Evolutionary conservation across 2,329 filamentous ascomycete species (phyloP).

Genomic region (Thielaviopsis euricoi): DNA sequence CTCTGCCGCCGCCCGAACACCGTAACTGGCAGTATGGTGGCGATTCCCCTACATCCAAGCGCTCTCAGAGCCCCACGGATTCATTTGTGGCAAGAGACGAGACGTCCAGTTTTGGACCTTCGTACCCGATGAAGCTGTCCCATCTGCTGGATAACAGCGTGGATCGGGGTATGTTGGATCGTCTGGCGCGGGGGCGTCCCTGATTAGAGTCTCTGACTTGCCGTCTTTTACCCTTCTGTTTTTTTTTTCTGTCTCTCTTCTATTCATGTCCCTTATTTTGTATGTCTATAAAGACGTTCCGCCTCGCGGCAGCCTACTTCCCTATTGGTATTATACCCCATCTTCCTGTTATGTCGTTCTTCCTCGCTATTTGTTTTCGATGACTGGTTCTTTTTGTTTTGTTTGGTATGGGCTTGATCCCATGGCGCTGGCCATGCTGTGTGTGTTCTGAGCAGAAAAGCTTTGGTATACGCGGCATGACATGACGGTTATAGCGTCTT

Average conservation of each 20-base stretch:
- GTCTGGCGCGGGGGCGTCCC: neutral
- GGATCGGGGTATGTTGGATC: conserved; percentile 9
- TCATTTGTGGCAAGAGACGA: neutral
- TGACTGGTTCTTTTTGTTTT: neutral
- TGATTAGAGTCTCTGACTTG: neutral
- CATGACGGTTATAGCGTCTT: too few relatives aligned
- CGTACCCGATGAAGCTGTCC: neutral
- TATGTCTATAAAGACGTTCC: neutral
- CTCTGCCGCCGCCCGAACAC: too few relatives aligned
- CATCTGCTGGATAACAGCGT: conserved; percentile 1
- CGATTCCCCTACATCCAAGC: too few relatives aligned
- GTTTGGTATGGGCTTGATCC: too few relatives aligned
- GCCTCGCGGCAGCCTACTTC: neutral
- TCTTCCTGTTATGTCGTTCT: neutral
- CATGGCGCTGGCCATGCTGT: too few relatives aligned
- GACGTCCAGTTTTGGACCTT: neutral
- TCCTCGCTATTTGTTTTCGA: neutral
- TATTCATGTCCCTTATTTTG: neutral
- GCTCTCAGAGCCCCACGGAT: neutral
- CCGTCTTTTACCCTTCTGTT: neutral
- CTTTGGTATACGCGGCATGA: too few relatives aligned
- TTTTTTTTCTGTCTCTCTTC: neutral
- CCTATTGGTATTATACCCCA: conserved; percentile 1
- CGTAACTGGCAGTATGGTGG: too few relatives aligned
- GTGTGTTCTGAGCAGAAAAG: too few relatives aligned